phyloP scores from a whole-genome alignment of 306 rosid genomes.

The Myrica gale region DNA sequence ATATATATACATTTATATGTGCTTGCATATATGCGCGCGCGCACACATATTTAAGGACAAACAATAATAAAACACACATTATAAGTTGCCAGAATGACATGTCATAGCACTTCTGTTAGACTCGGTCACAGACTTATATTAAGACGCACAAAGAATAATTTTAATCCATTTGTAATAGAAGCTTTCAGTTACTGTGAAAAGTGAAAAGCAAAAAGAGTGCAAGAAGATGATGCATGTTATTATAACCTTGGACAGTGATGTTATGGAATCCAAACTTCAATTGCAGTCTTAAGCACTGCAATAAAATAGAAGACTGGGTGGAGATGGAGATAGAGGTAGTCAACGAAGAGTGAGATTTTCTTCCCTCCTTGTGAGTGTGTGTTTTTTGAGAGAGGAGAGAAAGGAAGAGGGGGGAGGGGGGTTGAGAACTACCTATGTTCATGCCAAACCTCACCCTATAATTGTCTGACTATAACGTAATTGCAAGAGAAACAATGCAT shows the following conservation, averaged over 20 bases:
- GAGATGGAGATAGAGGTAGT: background rate
- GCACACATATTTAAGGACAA: too few relatives aligned
- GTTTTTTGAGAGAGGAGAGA: background rate
- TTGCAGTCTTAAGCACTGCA: background rate
- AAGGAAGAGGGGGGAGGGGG: too few relatives aligned
- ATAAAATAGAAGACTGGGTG: background rate
- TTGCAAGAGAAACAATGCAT: background rate
- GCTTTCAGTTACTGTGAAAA: constrained; percentile 21
- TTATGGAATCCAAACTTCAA: background rate
- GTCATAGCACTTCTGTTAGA: background rate
- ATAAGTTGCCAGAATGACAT: background rate
- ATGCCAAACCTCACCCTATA: background rate
- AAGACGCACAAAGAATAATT: constrained; percentile 4
- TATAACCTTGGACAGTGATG: background rate
- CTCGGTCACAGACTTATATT: background rate
- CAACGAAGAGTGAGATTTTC: background rate
- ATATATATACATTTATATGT: too few relatives aligned
- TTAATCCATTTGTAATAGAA: constrained; percentile 13
- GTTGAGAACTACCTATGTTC: background rate
- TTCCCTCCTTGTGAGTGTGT: too few relatives aligned
- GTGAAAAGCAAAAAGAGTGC: background rate
- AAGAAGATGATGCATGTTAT: constrained; percentile 1
- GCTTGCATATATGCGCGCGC: too few relatives aligned
- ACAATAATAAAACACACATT: too few relatives aligned
- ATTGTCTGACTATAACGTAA: background rate